Base-by-base conservation (phyloP, 768 basidiomycete species). In the Mycena latifolia region DNA sequence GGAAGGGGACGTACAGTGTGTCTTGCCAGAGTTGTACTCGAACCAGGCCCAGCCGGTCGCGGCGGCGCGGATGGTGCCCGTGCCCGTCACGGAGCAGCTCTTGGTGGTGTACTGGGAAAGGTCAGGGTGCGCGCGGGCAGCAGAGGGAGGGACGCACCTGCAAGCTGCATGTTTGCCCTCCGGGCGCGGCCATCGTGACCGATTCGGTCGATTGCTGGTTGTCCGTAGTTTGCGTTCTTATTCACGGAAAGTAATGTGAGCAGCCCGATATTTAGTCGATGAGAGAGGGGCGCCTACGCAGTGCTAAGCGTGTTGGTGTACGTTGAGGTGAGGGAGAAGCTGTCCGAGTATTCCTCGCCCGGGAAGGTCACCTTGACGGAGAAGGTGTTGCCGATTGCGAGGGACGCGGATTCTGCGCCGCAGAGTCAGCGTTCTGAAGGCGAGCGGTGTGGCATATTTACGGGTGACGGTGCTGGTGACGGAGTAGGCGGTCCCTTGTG, bases 31-130 rank as follows among this genome's bases (percentile, higher is more conserved):
- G 24, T 55, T 55, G 17, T 41, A 55, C 7, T 55, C 53, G 25
- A 55, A 55, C 53, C 53, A 55, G 1, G 53, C 53, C 53, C 53
- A 55, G 37, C 53, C 53, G 8, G 53, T 55, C 2, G 53, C 53
- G 8, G 53, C 37, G 1, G 24, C 53, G 18, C 24, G 22, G 37
- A 55, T 28, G 37, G 53, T 41, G 2, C 53, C 53, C 2, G 53
- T 41, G 0, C 53, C 35, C 1, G 53, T 41, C 15, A 28, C 25
- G 14, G 53, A 27, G 37, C 53, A 55, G 53, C 37, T 41, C 25
- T 24, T 55, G 24, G 53, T 55, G 14, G 53, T 55, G 37, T 27
- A 55, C 53, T 41, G 24, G 6, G 46, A 39, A 17, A 27, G 24
- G 5, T n/a, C n/a, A n/a, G 10, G 20, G 5, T 4, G 24, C 5